A percentile compares a stretch with the other conserved stretches of the same genome.
Evolutionary conservation across 139 green algal genomes (phyloP).

Genomic region (Chlamydomonas applanata): DNA sequence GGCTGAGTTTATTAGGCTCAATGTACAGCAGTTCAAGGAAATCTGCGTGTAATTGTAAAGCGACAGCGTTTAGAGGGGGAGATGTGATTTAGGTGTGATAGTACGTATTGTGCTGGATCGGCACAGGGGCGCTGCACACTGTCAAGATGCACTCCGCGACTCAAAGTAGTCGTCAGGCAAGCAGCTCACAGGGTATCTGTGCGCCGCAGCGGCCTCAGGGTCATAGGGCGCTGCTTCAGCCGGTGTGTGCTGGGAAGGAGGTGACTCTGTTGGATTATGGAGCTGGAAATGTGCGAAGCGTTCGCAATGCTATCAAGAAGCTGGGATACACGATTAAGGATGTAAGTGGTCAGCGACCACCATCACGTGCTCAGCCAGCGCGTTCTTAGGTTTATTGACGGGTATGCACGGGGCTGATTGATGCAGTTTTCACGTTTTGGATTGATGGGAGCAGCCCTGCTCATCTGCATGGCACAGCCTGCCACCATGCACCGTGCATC

Average conservation of each 20-base stretch:
- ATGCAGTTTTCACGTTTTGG: not conserved
- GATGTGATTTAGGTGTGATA: too few relatives aligned
- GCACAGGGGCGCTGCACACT: not conserved
- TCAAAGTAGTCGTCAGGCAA: not conserved
- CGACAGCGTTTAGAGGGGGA: too few relatives aligned
- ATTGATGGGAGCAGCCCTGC: not conserved
- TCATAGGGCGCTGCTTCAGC: too few relatives aligned
- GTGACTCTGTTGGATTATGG: conserved; percentile 98
- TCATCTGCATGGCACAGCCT: too few relatives aligned
- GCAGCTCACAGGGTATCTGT: not conserved
- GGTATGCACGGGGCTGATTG: not conserved
- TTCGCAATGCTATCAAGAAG: conserved; percentile 93
- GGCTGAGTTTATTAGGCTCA: too few relatives aligned
- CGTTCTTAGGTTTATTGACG: too few relatives aligned
- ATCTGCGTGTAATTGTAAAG: too few relatives aligned
- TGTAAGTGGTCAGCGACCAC: conserved; percentile 46
- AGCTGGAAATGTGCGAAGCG: conserved; percentile 94
- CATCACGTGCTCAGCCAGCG: too few relatives aligned
- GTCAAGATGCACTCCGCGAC: not conserved
- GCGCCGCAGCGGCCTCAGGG: not conserved
- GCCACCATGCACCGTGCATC: too few relatives aligned
- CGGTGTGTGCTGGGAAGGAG: conserved; percentile 29
- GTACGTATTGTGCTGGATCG: too few relatives aligned
- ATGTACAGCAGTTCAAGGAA: too few relatives aligned
- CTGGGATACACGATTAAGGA: conserved; percentile 91